Evolutionary conservation across 2,329 filamentous ascomycete genomes (phyloP).

Genomic region (Alternaria ethzedia): DNA sequence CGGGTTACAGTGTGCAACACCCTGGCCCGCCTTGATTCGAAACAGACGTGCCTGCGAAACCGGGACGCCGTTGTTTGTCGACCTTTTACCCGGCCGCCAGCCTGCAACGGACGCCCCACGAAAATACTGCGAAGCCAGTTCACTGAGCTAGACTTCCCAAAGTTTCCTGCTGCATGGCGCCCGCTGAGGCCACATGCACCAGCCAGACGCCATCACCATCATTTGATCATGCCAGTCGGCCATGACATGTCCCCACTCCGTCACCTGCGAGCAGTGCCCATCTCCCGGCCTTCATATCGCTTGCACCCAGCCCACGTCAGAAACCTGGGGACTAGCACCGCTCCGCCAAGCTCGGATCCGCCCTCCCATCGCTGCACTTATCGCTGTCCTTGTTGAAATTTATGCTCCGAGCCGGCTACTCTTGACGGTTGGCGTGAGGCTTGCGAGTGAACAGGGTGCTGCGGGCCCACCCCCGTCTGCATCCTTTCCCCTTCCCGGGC

Average conservation of each 20-base stretch:
- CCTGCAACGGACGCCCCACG: conserved; percentile 34
- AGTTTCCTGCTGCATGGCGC: conserved; percentile 30
- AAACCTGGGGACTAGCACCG: conserved; percentile 28
- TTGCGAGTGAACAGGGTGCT: conserved; percentile 36
- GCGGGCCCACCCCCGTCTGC: conserved; percentile 36
- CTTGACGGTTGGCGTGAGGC: conserved; percentile 40
- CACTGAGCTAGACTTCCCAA: conserved; percentile 12
- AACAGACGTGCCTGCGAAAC: conserved; percentile 41
- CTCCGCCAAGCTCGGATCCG: conserved; percentile 39
- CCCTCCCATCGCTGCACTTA: conserved; percentile 28
- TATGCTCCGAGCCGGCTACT: conserved; percentile 38
- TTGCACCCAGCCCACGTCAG: conserved; percentile 24
- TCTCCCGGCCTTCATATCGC: conserved; percentile 24
- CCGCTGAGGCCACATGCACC: conserved; percentile 31
- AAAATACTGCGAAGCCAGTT: conserved; percentile 31
- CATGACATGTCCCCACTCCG: conserved; percentile 21
- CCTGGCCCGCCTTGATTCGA: conserved; percentile 36
- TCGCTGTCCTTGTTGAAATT: conserved; percentile 31
- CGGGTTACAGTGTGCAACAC: conserved; percentile 42
- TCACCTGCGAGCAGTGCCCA: conserved; percentile 18
- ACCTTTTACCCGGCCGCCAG: conserved; percentile 42
- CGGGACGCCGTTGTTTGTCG: conserved; percentile 39
- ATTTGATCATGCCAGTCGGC: conserved; percentile 7
- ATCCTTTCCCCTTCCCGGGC: conserved; percentile 37
- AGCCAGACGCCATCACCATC: conserved; percentile 28